Conservation (phyloP, 2,329 filamentous ascomycete species). For the Shiraia sp. region DNA sequence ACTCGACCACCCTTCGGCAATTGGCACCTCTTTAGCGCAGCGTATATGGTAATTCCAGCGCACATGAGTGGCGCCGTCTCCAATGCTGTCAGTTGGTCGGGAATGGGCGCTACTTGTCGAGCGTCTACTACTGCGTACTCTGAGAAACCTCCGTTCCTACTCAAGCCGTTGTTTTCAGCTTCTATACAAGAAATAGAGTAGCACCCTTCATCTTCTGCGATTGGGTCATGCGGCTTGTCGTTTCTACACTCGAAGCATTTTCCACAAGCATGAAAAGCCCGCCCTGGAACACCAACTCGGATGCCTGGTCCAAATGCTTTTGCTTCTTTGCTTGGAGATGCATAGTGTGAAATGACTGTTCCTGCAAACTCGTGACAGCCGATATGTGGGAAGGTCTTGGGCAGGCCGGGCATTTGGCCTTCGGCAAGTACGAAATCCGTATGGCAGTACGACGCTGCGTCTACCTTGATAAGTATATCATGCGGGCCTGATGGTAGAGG, state of each 20-base stretch:
- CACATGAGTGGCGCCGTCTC: slow-evolving; percentile 51
- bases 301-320: slow-evolving; percentile 30
- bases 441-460: slow-evolving; percentile 55
- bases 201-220: slow-evolving; percentile 41
- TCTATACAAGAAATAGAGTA: slow-evolving; percentile 48
- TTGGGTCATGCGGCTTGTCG: slow-evolving; percentile 24
- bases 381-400: slow-evolving; percentile 49
- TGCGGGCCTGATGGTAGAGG: slow-evolving; percentile 37
- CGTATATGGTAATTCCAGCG: slow-evolving; percentile 49
- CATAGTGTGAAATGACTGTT: slow-evolving; percentile 42
- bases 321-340: slow-evolving; percentile 23
- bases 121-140: slow-evolving; percentile 51
- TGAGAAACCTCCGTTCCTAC: slow-evolving; percentile 46
- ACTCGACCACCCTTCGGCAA: slow-evolving; percentile 40
- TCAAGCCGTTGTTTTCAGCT: slow-evolving; percentile 37
- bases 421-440: slow-evolving; percentile 47
- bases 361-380: slow-evolving; percentile 54
- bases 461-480: slow-evolving; percentile 52
- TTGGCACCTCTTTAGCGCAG: slow-evolving; percentile 44
- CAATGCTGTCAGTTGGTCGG: slow-evolving; percentile 38
- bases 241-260: slow-evolving; percentile 47
- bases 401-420: slow-evolving; percentile 40
- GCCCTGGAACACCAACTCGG: slow-evolving; percentile 48
- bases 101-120: slow-evolving; percentile 43
- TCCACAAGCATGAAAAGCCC: slow-evolving; percentile 48